These are phyloP conservation scores for Thielaviopsis punctulata DNA, from an alignment of 2,329 filamentous ascomycete genomes.

Conservation along the genomic window DNA sequence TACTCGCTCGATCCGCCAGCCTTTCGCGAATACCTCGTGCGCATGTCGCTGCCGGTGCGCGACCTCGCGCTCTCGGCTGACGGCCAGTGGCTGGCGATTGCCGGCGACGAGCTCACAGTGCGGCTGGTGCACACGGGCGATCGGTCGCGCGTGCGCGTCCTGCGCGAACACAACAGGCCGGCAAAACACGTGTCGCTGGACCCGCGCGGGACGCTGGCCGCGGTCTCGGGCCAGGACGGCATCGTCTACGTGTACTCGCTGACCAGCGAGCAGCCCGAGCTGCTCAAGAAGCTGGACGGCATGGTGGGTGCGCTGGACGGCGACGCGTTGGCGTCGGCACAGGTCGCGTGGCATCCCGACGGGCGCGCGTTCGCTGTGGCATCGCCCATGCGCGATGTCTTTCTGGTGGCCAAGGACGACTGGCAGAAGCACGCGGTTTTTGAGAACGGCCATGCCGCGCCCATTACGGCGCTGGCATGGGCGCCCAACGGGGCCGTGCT, in stretches of 20 bases:
- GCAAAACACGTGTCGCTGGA: constrained; percentile 88
- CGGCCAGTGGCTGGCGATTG: constrained; percentile 75
- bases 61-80: constrained; percentile 73
- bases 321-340: constrained; percentile 38
- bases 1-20: constrained; percentile 57
- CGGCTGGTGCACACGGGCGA: constrained; percentile 75
- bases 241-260: constrained; percentile 81
- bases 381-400: constrained; percentile 65
- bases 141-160: constrained; percentile 55
- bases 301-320: constrained; percentile 70
- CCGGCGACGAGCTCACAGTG: constrained; percentile 88
- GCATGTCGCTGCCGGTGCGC: constrained; percentile 70
- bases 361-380: constrained; percentile 77
- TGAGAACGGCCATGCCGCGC: constrained; percentile 58
- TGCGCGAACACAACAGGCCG: constrained; percentile 72
- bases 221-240: constrained; percentile 78
- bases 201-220: constrained; percentile 53
- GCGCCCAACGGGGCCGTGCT: constrained; percentile 86
- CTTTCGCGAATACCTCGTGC: constrained; percentile 68
- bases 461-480: constrained; percentile 80
- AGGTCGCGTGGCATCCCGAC: constrained; percentile 81
- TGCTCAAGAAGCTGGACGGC: constrained; percentile 72
- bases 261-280: constrained; percentile 57
- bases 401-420: constrained; percentile 73
- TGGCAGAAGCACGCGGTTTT: constrained; percentile 80